Conservation (phyloP, 768 basidiomycete species). For the Mycena rebaudengoi region DNA sequence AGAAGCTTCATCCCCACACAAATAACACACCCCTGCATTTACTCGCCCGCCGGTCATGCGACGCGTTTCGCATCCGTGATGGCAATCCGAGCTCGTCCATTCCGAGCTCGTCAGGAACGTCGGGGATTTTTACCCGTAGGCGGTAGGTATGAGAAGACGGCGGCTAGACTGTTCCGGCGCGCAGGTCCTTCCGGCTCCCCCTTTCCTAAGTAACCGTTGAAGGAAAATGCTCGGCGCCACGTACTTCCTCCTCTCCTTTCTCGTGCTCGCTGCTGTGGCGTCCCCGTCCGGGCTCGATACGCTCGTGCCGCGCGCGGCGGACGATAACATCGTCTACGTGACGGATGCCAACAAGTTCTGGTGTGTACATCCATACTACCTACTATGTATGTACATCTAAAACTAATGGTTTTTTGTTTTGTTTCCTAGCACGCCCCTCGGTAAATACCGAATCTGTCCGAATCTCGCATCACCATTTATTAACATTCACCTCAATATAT, state of each 20-base stretch:
- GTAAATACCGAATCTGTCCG: no score
- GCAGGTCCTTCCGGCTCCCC: neutral
- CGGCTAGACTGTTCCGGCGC: neutral
- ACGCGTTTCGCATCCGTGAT: no score
- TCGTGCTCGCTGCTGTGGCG: constrained; percentile 2
- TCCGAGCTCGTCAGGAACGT: neutral
- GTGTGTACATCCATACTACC: no score
- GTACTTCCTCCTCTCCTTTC: neutral
- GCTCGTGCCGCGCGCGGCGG: constrained; percentile 22
- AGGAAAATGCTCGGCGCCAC: constrained; percentile 4
- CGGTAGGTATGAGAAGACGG: neutral
- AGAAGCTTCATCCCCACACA: no score
- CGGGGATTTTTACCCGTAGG: neutral
- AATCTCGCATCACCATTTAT: no score
- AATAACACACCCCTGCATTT: no score
- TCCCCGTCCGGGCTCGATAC: constrained; percentile 11
- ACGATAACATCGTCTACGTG: constrained; percentile 62
- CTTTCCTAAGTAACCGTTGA: neutral
- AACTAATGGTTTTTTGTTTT: no score
- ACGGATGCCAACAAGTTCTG: constrained; percentile 53
- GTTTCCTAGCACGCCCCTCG: no score
- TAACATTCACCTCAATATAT: constrained; percentile 19
- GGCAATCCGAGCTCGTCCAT: no score
- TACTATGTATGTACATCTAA: no score
- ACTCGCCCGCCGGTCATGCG: no score